Evolutionary conservation across 2,329 filamentous ascomycete genomes (phyloP), one percentile per base, ranked within the genome.

Genomic region (Ilyonectria mors-panacis): DNA sequence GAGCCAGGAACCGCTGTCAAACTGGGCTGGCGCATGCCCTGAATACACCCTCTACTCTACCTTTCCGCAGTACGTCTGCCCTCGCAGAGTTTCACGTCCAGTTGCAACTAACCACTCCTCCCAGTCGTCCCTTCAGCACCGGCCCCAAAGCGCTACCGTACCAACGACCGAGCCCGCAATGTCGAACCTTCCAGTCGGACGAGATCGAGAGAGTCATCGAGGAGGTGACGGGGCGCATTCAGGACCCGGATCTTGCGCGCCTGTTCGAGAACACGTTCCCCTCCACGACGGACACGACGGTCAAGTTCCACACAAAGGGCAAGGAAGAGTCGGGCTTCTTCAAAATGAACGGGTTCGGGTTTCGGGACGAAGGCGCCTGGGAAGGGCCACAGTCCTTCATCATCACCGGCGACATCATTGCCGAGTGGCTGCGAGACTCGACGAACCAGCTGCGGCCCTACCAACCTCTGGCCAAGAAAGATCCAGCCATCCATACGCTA

Each of bases 191-290:
- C 81, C 88, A 90, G 63, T 98, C 95, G 1, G 89, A 92, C 26
- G 87, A 92, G 4, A 97, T 98, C 51, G 96, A 99, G 80, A 87
- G 93, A 76, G 93, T 98, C 58, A 98, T 99, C 69, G 80, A 89
- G 33, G 91, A 98, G 73, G 86, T 99, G 72, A 96, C 92, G 6
- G 86, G 88, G 30, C 91, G 89, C 59, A 93, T 99, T 83, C 87
- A 91, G 66, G 92, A 98, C 76, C 92, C 92, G 17, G 96, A 98
- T 75, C 88, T 99, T 13, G 95, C 95, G 4, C 91, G 95, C 28
- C 85, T 99, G 12, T 99, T 99, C 78, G 94, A 97, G 78, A 99
- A 99, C 78, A 91, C 95, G 2, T 98, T 97, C 71, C 95, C 95
- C 5, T 97, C 96, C 68, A 82, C 80, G 0, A 89, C 96, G 3